A percentile compares a stretch with the other conserved stretches of the same genome.
These are phyloP conservation scores for Microstegium vimineum DNA, from an alignment of 176 grass and related monocot genomes.

Conservation along the genomic window DNA sequence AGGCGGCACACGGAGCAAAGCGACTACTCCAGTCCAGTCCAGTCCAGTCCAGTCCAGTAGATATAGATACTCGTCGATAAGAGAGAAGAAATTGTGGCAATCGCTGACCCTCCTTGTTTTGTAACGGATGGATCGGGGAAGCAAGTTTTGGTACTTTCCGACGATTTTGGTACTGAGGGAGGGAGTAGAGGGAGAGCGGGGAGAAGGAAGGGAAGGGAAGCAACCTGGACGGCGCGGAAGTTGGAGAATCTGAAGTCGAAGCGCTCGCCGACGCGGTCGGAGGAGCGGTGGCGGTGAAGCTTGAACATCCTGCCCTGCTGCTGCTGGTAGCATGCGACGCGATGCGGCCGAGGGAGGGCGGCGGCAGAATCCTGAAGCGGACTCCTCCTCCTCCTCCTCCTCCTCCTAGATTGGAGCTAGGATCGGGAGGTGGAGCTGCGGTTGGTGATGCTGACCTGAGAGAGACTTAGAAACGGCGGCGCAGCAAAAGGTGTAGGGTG, in stretches of 20 bases:
- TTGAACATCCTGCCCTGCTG: slow-evolving; percentile 62
- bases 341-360: neutral
- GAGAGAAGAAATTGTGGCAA: neutral
- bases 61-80: neutral
- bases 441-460: neutral
- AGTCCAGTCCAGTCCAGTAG: too few relatives aligned
- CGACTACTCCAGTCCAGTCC: neutral
- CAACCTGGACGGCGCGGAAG: slow-evolving; percentile 86
- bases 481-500: neutral
- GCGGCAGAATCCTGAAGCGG: neutral
- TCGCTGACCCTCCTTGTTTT: neutral
- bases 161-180: neutral
- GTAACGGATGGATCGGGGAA: neutral
- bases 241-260: slow-evolving; percentile 86
- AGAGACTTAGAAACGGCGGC: neutral
- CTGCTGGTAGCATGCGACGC: neutral
- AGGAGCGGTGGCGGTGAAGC: slow-evolving; percentile 81
- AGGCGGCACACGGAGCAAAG: neutral
- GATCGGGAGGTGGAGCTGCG: neutral
- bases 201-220: too few relatives aligned
- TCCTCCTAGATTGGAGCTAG: neutral
- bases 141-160: neutral
- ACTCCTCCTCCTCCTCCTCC: neutral
- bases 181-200: neutral
- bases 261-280: slow-evolving; percentile 73